A percentile compares a stretch with the other conserved stretches of the same genome.
phyloP scores from a whole-genome alignment of 2,329 filamentous ascomycete genomes.

The Bisporella sp. region DNA sequence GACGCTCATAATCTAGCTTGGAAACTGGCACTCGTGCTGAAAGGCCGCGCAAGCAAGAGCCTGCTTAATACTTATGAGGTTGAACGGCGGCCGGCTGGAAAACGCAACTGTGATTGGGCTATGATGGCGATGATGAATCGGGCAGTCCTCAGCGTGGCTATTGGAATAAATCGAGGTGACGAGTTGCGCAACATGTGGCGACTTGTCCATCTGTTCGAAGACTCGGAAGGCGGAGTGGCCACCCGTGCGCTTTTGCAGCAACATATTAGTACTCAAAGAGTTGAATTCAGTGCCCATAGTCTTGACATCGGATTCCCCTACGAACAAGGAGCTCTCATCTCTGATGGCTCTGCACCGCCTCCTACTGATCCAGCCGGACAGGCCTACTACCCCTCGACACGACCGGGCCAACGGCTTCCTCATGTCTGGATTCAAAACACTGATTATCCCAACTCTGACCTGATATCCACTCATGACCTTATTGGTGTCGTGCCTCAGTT shows the following conservation, averaged over 20 bases:
- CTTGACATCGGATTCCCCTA: constrained; percentile 22
- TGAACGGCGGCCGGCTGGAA: constrained; percentile 44
- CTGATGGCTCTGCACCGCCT: constrained; percentile 12
- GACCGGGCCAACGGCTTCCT: constrained; percentile 22
- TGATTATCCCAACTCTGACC: neutral
- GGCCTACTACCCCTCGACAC: constrained; percentile 18
- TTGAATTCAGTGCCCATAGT: constrained; percentile 18
- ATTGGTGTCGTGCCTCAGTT: constrained; percentile 6
- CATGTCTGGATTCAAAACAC: constrained; percentile 19
- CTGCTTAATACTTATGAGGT: constrained; percentile 37
- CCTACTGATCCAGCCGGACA: constrained; percentile 11
- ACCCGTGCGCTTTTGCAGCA: constrained; percentile 6
- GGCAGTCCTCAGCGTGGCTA: constrained; percentile 29
- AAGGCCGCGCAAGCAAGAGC: constrained; percentile 29
- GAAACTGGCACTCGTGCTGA: constrained; percentile 43
- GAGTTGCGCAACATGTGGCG: constrained; percentile 6
- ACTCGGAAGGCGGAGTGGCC: neutral
- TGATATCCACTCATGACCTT: constrained; percentile 21
- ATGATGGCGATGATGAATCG: constrained; percentile 32
- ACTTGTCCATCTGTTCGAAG: constrained; percentile 9
- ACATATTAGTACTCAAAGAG: constrained; percentile 8
- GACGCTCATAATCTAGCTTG: constrained; percentile 50
- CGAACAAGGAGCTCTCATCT: constrained; percentile 9
- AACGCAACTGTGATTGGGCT: constrained; percentile 39
- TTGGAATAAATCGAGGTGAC: constrained; percentile 13